Percentiles rank a stretch among this genome's conserved stretches.
Evolutionary conservation across 1,139 yeast species (phyloP).

Genomic region (Hansenula sp.): DNA sequence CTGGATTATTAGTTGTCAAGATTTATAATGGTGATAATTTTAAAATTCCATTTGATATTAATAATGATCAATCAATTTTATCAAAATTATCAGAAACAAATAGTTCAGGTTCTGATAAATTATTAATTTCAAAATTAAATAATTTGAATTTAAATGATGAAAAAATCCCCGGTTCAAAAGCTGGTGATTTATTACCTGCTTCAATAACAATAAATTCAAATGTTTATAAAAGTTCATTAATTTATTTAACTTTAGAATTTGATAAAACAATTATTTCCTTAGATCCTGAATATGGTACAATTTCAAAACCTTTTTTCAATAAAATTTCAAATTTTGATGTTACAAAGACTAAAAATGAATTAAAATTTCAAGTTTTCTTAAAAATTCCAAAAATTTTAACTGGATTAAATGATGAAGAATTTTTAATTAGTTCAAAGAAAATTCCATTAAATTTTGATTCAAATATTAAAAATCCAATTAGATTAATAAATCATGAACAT

Average conservation of each 20-base stretch:
- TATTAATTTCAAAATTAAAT: conserved; percentile 16
- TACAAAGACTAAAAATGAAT: conserved; percentile 52
- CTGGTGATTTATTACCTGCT: conserved; percentile 53
- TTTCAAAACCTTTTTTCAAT: conserved; percentile 69
- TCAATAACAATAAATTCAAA: conserved; percentile 48
- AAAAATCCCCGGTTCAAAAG: conserved; percentile 24
- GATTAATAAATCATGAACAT: conserved; percentile 47
- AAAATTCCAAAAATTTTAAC: conserved; percentile 67
- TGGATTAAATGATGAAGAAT: conserved; percentile 31
- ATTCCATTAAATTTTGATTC: conserved; percentile 33
- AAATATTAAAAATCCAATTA: conserved; percentile 32
- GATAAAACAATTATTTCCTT: conserved; percentile 82
- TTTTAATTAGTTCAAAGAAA: conserved; percentile 29
- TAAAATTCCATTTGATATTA: conserved; percentile 52
- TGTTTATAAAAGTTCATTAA: conserved; percentile 46
- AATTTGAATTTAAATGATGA: conserved; percentile 13
- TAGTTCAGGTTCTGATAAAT: conserved; percentile 11
- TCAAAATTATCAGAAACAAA: conserved; percentile 16
- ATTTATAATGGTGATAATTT: conserved; percentile 60
- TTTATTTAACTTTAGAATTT: conserved; percentile 71
- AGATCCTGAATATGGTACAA: conserved; percentile 73
- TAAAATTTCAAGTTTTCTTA: conserved; percentile 70
- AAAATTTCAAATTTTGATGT: conserved; percentile 91
- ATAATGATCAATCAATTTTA: conserved; percentile 24
- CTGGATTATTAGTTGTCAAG: conserved; percentile 71